Base-by-base conservation (phyloP, 768 basidiomycete genomes). In the Holtermanniella nyarrowii region DNA sequence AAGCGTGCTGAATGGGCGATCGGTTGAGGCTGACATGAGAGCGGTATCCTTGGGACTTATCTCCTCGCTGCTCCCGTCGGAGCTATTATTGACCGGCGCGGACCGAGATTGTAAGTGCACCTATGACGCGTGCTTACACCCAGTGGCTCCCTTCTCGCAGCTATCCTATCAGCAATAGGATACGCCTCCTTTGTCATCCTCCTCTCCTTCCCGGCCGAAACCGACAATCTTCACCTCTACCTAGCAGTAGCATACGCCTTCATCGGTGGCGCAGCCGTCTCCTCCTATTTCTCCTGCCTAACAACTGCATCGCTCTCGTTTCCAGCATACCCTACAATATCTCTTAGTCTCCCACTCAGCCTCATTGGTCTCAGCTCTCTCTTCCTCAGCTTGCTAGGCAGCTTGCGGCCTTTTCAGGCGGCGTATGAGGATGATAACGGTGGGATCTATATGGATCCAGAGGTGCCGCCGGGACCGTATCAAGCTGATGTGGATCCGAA, bases 1-100 rank as follows among this genome's bases (percentile, higher is more conserved):
- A 42, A 45, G 65, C 55, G 7, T 16, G 40, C 21, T 25, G 10
- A 24, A 42, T 12, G 21, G 24, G 7, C 20, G 40, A 46, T 12
- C 39, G 45, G 45, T 21, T 42, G 25, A 16, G 39, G 48, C 54
- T 56, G 41, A 56, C 25, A 12, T 3, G 10, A 21, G 26, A 66
- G 65, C 4, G 70, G 70, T 11, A 63, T 67, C 18, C 54, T 67
- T 13, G 70, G 70, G 1, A 68, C 69, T 11, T 71, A 71, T 50
- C 48, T 71, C 4, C 56, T 63, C 52, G 70, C 70, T n/a, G 70
- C 68, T 5, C 70, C 70, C 4, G 42, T 71, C 12, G 70, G 70
- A 4, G 50, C 64, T 7, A 23, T 69, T n/a, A 63, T 57, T 13
- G 70, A 71, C 57, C 54, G 58, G 13, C 59, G 63, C 48, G 70